Base-by-base conservation (phyloP, 768 basidiomycete genomes). In the Leucocoprinus sp. region DNA sequence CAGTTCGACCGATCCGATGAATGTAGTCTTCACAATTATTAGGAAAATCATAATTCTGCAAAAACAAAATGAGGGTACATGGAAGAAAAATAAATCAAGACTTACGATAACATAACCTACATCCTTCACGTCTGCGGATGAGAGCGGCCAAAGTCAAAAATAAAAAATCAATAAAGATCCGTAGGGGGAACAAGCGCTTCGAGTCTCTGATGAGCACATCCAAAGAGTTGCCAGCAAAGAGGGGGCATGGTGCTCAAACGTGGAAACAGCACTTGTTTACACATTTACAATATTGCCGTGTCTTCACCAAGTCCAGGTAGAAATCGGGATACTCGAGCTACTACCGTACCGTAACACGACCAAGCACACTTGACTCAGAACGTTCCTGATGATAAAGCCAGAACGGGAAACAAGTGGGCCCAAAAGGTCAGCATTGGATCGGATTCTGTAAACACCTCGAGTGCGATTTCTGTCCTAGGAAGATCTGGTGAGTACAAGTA, bases 1-100 rank as follows among this genome's bases (percentile, higher is more conserved):
- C 93, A 53, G 95, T 96, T 63, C 95, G 92, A 52, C 95, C 96
- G 58, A 99, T 99, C 55, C 95, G 91, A 68, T 99, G 95, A 50
- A 97, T 92, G 66, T 98, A 98, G 65, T 96, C 93, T 70, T 95
- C 93, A 58, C 88, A 90, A 60, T 95, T 93, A 68, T 96, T 96
- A 1, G 93, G 93, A 72, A 98, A 96, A 63, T 97, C 93, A 62
- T 89, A 93, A 67, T 93, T 93, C 92, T 93, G 54, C 2, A 42
- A 28, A 21, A 48, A 54, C 42, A 23, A 29, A 8, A 12, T 28
- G 45, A 19, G 2, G 31, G 33, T 24, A n/a, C n/a, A n/a, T n/a
- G n/a, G n/a, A n/a, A 39, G 41, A 34, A 29, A 7, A 28, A 52
- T 40, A 41, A 14, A 28, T 38, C 52, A 43, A 42, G 11, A 77